Evolutionary conservation across 352 stramenopile species (phyloP), one percentile per base, ranked within the genome.

Genomic region (Phytophthora pseudosyringae): DNA sequence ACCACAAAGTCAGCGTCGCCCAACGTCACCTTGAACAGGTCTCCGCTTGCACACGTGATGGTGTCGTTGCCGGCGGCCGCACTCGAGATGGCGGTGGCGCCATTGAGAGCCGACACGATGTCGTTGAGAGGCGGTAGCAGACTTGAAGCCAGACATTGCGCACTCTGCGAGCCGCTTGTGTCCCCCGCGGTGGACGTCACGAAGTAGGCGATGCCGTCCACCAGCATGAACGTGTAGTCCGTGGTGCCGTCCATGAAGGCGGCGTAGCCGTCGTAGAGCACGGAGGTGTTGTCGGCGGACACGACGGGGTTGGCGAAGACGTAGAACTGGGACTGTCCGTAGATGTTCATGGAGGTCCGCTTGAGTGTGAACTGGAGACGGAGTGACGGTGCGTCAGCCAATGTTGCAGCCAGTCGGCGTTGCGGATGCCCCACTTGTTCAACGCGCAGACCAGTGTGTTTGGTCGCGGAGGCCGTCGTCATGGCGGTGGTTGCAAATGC

Each of bases 251-350:
- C 59, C 16, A 60, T 48, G 43, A 72, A 66, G 1, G 49, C 43
- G 18, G 67, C 48, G 45, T 66, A 69, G 11, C 55, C 67, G 56
- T 78, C 50, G 51, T 73, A 82, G 32, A 72, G 35, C n/a, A 83
- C 61, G n/a, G 40, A 53, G 11, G 55, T 51, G 38, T 59, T 59
- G 57, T 65, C 49, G 2, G 40, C 31, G 1, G 54, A 59, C 43
- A 73, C 56, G 25, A 77, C 56, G 4, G 64, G 75, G 39, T 71
- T 77, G 21, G 65, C 74, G 26, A 79, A 71, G 6, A 79, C 57
- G 41, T 79, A 60, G 39, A 77, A 71, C 46, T 76, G 25, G 50
- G 69, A 67, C 16, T 65, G 46, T 5, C 67, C 69, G 36, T 62
- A 64, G 25, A 76, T 58, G 28, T 53, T 43, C 73, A 81, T 78